Base-by-base conservation (phyloP, 2,329 filamentous ascomycete genomes). In the Xylaria sp. region DNA sequence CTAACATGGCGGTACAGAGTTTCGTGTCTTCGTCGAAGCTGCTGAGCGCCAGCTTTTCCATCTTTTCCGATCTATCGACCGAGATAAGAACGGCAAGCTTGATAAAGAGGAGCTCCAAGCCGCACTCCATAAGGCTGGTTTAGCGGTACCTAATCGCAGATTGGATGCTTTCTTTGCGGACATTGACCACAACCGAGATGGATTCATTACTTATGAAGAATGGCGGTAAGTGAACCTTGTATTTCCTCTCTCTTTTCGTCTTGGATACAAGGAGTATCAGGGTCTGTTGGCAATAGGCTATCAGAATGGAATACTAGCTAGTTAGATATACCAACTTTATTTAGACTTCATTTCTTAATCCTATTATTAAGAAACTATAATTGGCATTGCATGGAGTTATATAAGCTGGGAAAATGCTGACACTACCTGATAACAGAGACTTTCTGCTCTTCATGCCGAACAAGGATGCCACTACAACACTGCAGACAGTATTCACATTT, bases 391-490 rank as follows among this genome's bases (percentile, higher is more conserved):
- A 1, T 39, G n/a, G 46, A 34, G 15, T 58, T 46, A 10, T 13
- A 50, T 15, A 50, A 41, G 25, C 18, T 4, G 13, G 52, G 58
- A 34, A 50, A 37, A 58, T 61, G 46, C 69, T 70, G 50, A 65
- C 50, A 63, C 37, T 3, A 2, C 20, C 7, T 52, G 23, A 31
- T 44, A 39, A 39, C 28, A 97, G 94, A 80, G 92, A 98, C 81
- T 99, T 98, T 81, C 87, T 98, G 31, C 89, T 98, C 54, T 98
- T 98, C 82, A 92, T 98, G 83, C 90, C 90, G 23, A 84, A 84
- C 68, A 78, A 83, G 69, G 87, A 90, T 72, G 85, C 89, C 73
- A 86, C 87, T 66, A 89, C 92, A 28, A 91, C 92, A 73, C 87
- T 99, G 54, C 90, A 91, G 78, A 90, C 93, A 63, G 92, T 98